Base-by-base conservation (phyloP, 768 basidiomycete genomes). In the Boletus coccyginus region DNA sequence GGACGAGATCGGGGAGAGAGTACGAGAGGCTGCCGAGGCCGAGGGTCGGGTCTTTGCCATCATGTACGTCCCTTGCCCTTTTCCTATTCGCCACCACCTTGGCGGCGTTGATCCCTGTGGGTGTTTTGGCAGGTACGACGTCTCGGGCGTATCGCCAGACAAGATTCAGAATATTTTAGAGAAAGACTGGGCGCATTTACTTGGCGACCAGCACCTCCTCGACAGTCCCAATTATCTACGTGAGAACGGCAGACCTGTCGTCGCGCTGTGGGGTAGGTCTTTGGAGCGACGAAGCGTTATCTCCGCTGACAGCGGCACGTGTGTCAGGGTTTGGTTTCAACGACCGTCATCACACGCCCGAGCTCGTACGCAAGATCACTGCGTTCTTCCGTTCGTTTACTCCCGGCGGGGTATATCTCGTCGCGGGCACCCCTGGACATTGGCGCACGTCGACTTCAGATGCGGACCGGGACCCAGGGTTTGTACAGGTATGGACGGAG, bases 41-140 rank as follows among this genome's bases (percentile, higher is more conserved):
- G 87, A 92, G 63, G 90, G 88, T 2, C 75, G 92, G 46, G 90
- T 90, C 7, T 93, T 85, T 70, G 87, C 91, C 12, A 87, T 92
- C 59, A 94, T 94, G 92, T 91, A 57, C 64, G 88, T 68, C n/a
- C 24, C 50, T 11, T 19, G 14, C 38, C 2, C n/a, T n/a, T 24
- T n/a, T n/a, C n/a, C n/a, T n/a, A n/a, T n/a, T n/a, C n/a, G n/a
- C 16, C 41, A 17, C 21, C 19, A 9, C 3, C 12, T 33, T 14
- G 21, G 27, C 8, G n/a, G 12, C 11, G 17, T 53, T 40, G 42
- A 35, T 47, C 19, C 35, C 44, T 29, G 40, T 29, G n/a, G n/a
- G n/a, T 27, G 27, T 27, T 27, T 27, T 27, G 12, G 13, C 55
- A 92, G 90, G 90, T 92, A 93, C 66, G 90, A 93, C 68, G 84